These are phyloP conservation scores for Postia placenta DNA, from an alignment of 768 basidiomycete genomes.

Conservation along the genomic window DNA sequence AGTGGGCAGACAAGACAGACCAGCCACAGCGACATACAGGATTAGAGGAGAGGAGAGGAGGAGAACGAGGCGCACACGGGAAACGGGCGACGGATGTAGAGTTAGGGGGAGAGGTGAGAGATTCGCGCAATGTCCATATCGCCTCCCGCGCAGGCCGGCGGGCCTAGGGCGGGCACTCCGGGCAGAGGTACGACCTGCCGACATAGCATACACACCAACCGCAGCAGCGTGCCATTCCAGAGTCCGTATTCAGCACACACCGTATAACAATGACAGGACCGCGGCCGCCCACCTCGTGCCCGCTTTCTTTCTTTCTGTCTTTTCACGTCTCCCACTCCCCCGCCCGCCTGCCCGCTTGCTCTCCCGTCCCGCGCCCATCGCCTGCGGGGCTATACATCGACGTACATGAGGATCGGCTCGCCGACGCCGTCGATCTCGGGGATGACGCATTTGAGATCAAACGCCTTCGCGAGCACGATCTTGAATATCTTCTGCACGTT, in stretches of 20 bases:
- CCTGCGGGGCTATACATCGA: constrained; percentile 53
- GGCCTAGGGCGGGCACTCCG: neutral
- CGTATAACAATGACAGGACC: neutral
- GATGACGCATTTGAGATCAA: constrained; percentile 97
- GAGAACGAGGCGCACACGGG: no score
- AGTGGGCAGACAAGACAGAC: neutral
- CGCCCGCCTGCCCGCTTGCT: neutral
- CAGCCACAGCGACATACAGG: neutral
- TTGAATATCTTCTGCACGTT: constrained; percentile 99
- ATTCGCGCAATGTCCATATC: neutral
- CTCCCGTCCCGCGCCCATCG: neutral
- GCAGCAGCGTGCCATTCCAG: neutral
- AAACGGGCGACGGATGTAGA: no score
- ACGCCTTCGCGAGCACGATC: constrained; percentile 94
- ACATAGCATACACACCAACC: neutral
- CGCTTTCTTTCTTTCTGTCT: neutral
- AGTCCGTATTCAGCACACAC: neutral
- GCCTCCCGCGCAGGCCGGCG: neutral
- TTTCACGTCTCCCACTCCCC: neutral
- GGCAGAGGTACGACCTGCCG: neutral
- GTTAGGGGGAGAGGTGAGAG: neutral
- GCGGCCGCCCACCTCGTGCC: neutral
- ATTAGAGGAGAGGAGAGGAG: neutral
- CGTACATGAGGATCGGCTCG: constrained; percentile 91
- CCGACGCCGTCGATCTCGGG: constrained; percentile 97